Base-by-base conservation (phyloP, 2,329 filamentous ascomycete species). In the Tolypocladium capitatum region DNA sequence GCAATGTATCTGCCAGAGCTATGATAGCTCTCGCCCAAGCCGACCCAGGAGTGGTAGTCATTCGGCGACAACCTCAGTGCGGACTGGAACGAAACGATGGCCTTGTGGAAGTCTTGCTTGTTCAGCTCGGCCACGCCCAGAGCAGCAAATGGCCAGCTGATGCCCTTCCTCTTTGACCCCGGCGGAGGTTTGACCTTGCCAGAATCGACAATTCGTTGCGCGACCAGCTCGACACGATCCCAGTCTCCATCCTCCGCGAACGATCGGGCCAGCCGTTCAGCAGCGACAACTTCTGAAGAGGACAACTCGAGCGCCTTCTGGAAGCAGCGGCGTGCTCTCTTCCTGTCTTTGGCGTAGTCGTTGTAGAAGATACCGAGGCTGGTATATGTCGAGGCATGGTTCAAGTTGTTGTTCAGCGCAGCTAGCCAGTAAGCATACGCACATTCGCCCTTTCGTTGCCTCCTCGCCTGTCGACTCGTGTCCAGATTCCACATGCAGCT, bases 231-330 rank as follows among this genome's bases (percentile, higher is more conserved):
- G 8, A 98, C 94, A 45, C 94, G 81, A 55, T 97, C 92, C 92
- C 92, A 98, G 58, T 98, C 92, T 34, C 86, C 81, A 54, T 89
- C 83, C 47, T 94, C 82, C 0, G 94, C 91, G 63, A 96, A 98
- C 0, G 81, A 82, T 50, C 79, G 78, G 2, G 92, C 90, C 16
- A 98, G 75, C 28, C 88, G 79, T 63, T 97, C 87, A 0, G 92
- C 92, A 33, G 92, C 88, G 55, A 84, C 74, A 1, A 95, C 78
- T 61, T 98, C 92, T 0, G 86, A 83, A 0, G 88, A 71, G 0
- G 92, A 98, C 3, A 98, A 70, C 63, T 98, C 92, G 45, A 98
- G 86, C 0, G 92, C 92, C 62, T 97, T 96, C 58, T 96, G 87
- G 58, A 97, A 97, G 61, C 91, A 97, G 53, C 86, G 83, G n/a